A percentile compares a stretch with the other conserved stretches of the same genome.
phyloP scores from a whole-genome alignment of 2,329 filamentous ascomycete genomes.

The Fusarium concolor region DNA sequence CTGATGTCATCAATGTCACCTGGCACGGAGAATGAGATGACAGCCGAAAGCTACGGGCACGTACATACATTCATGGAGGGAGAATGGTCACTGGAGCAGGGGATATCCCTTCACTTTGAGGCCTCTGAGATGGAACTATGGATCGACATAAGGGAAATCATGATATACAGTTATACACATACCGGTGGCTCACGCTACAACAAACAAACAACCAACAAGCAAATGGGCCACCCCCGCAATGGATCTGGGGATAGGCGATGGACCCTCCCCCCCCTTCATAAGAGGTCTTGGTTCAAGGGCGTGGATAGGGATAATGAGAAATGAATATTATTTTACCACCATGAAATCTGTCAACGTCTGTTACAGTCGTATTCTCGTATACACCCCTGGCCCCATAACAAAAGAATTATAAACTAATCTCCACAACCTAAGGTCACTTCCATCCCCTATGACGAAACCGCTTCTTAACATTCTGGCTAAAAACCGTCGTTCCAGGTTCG shows the following conservation, averaged over 20 bases:
- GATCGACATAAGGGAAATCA: slow-evolving; percentile 38
- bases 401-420: neutral
- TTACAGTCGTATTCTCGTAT: slow-evolving; percentile 9
- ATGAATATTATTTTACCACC: slow-evolving; percentile 13
- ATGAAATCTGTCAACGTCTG: slow-evolving; percentile 1
- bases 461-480: neutral
- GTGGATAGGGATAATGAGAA: slow-evolving; percentile 7
- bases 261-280: neutral
- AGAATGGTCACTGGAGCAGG: neutral
- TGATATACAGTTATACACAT: slow-evolving; percentile 42
- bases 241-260: slow-evolving; percentile 4
- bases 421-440: slow-evolving; percentile 6
- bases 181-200: slow-evolving; percentile 39
- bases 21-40: slow-evolving; percentile 11
- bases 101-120: slow-evolving; percentile 4
- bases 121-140: slow-evolving; percentile 24
- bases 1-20: slow-evolving; percentile 4
- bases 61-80: neutral
- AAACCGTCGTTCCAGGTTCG: slow-evolving; percentile 12
- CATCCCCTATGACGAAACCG: slow-evolving; percentile 9
- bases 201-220: slow-evolving; percentile 9
- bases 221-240: slow-evolving; percentile 17
- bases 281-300: neutral
- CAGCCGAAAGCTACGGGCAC: neutral
- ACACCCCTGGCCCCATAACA: slow-evolving; percentile 12